Base-by-base conservation (phyloP, 2,329 filamentous ascomycete species). In the Zasmidium cellare region DNA sequence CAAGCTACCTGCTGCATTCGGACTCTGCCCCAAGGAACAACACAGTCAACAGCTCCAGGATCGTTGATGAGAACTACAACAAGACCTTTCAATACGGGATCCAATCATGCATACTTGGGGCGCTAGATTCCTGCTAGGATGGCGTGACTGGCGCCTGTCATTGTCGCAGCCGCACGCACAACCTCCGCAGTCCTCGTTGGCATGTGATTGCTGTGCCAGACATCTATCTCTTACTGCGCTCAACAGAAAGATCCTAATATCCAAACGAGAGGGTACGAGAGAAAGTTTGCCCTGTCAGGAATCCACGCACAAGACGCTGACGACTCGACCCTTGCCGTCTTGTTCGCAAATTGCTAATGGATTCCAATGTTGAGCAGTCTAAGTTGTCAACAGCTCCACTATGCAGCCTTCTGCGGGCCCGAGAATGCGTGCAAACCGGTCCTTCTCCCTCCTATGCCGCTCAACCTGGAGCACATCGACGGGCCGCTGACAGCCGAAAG, bases 111-210 rank as follows among this genome's bases (percentile, higher is more conserved):
- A 9, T 25, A n/a, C n/a, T 46, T 46, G 41, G 25, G 14, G 23
- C 31, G 20, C 20, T 20, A 46, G 51, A 41, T 14, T 45, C 24
- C 50, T 41, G 28, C 45, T 49, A 12, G 25, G 2, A 56, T 56
- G 53, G 53, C 46, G 53, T 56, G 47, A 56, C 18, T 9, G 24
- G 28, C 53, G 53, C 45, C 22, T 49, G 53, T 45, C 46, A 45
- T 25, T 16, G 20, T 22, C 22, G 22, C 46, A 56, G 53, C 53
- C 46, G 38, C 53, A 49, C 38, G 53, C 53, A 51, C 31, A 22
- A 50, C 35, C 53, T 44, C 46, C 35, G 41, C 46, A 49, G 31
- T 45, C 2, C 23, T 44, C 46, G 28, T 50, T 49, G 16, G 31
- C 53, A 56, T 56, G 53, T 56, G 53, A 56, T 49, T 28, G 25